Evolutionary conservation across 2,329 filamentous ascomycete species (phyloP).

Genomic region (Bipolaris victoriae): DNA sequence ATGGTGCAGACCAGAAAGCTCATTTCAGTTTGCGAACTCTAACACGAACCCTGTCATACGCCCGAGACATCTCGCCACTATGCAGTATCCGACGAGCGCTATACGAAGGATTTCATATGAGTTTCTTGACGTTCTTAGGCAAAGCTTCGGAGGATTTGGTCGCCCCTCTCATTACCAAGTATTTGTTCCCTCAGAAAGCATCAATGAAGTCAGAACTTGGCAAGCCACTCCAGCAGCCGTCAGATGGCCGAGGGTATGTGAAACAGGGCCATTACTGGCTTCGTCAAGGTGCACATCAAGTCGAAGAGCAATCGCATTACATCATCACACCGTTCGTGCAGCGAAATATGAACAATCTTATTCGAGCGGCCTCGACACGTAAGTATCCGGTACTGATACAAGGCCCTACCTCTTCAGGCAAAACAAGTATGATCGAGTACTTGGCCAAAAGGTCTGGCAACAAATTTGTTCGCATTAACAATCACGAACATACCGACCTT

Average conservation of each 20-base stretch:
- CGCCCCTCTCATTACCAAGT: conserved; percentile 77
- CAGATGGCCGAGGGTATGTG: conserved; percentile 78
- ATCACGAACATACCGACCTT: conserved; percentile 97
- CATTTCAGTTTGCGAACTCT: conserved; percentile 96
- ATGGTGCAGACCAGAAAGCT: conserved; percentile 93
- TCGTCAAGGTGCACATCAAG: conserved; percentile 70
- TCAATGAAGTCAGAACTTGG: conserved; percentile 76
- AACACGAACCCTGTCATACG: conserved; percentile 87
- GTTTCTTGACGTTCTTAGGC: conserved; percentile 88
- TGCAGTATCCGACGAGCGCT: conserved; percentile 86
- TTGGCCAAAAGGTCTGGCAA: conserved; percentile 96
- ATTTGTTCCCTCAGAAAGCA: conserved; percentile 74
- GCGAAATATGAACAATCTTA: conserved; percentile 91
- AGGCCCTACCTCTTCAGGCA: conserved; percentile 94
- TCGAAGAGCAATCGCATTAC: conserved; percentile 82
- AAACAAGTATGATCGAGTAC: conserved; percentile 99
- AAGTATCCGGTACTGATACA: conserved; percentile 94
- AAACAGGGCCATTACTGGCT: conserved; percentile 93
- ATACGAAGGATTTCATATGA: conserved; percentile 97
- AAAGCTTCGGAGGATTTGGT: conserved; percentile 80
- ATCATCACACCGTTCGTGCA: conserved; percentile 97
- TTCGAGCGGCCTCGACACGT: conserved; percentile 88
- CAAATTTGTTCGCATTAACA: conserved; percentile 98
- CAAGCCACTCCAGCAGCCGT: conserved; percentile 77
- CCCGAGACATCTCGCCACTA: conserved; percentile 78